These are phyloP conservation scores for Epichloe bromicola DNA, from an alignment of 2,329 filamentous ascomycete genomes.

Conservation along the genomic window DNA sequence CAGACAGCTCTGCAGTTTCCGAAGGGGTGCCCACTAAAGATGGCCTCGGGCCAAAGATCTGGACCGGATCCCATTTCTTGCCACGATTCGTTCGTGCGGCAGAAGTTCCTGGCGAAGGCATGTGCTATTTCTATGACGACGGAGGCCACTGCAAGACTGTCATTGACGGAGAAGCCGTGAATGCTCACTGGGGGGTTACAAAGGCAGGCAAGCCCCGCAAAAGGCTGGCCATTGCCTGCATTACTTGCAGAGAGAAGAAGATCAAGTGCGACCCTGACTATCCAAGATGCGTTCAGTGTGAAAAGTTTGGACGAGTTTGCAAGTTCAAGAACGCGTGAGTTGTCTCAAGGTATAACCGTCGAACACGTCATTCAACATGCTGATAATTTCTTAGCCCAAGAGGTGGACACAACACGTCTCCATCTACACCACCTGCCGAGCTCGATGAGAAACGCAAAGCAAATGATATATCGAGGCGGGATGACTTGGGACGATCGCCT, in stretches of 20 bases:
- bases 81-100: constrained; percentile 51
- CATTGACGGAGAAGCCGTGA: constrained; percentile 77
- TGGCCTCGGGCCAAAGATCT: constrained; percentile 52
- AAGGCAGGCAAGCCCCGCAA: constrained; percentile 92
- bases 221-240: constrained; percentile 78
- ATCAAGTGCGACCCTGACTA: constrained; percentile 90
- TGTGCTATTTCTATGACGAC: constrained; percentile 80
- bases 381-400: constrained; percentile 30
- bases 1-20: constrained; percentile 17
- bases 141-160: constrained; percentile 69
- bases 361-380: neutral
- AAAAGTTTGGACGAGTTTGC: constrained; percentile 79
- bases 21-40: constrained; percentile 42
- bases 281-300: constrained; percentile 79
- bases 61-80: constrained; percentile 54
- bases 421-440: constrained; percentile 38
- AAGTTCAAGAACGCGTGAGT: constrained; percentile 77
- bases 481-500: constrained; percentile 25
- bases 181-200: constrained; percentile 85
- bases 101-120: constrained; percentile 63
- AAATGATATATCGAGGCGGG: neutral
- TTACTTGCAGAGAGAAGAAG: constrained; percentile 92
- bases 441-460: constrained; percentile 29
- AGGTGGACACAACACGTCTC: constrained; percentile 44
- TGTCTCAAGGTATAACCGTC: neutral